phyloP scores from a whole-genome alignment of 208 protist species.

The Acanthamoeba royreba region DNA sequence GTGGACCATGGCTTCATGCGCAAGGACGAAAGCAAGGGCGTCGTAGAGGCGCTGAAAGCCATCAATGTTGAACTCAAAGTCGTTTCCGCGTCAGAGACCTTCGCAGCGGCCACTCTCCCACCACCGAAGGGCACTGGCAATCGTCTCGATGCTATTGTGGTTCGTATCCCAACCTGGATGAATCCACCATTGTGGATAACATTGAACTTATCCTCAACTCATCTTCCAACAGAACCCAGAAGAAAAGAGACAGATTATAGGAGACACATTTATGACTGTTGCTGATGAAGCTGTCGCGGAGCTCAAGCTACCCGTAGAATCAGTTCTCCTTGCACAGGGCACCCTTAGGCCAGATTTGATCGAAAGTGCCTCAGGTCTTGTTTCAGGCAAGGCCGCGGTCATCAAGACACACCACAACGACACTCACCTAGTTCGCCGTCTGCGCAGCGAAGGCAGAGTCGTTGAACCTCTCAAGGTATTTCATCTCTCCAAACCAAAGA shows the following conservation, averaged over 20 bases:
- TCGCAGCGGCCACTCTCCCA: slow-evolving; percentile 74
- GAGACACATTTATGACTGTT: slow-evolving; percentile 96
- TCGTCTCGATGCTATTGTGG: neutral
- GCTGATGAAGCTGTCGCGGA: slow-evolving; percentile 55
- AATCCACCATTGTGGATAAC: too few species aligned
- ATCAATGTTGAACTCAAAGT: slow-evolving; percentile 82
- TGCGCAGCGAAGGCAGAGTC: slow-evolving; percentile 91
- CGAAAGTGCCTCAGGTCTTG: slow-evolving; percentile 89
- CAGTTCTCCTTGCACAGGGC: slow-evolving; percentile 89
- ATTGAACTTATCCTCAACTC: too few species aligned
- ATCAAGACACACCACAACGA: slow-evolving; percentile 99
- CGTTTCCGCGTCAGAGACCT: slow-evolving; percentile 73
- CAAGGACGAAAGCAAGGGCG: slow-evolving; percentile 82
- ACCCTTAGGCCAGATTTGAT: slow-evolving; percentile 92
- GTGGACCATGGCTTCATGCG: slow-evolving; percentile 98
- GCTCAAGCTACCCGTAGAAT: slow-evolving; percentile 67
- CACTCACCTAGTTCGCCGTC: slow-evolving; percentile 89
- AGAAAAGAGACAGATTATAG: slow-evolving; percentile 80
- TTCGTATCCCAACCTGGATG: too few species aligned
- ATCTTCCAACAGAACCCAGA: slow-evolving; percentile 96
- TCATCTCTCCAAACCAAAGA: neutral
- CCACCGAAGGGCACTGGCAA: slow-evolving; percentile 43
- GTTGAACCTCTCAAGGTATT: slow-evolving; percentile 91
- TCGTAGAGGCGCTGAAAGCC: slow-evolving; percentile 77
- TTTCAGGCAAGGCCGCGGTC: slow-evolving; percentile 82